Evolutionary conservation across 2,329 filamentous ascomycete genomes (phyloP), one percentile per base, ranked within the genome.

Genomic region (Aureobasidium zeae): DNA sequence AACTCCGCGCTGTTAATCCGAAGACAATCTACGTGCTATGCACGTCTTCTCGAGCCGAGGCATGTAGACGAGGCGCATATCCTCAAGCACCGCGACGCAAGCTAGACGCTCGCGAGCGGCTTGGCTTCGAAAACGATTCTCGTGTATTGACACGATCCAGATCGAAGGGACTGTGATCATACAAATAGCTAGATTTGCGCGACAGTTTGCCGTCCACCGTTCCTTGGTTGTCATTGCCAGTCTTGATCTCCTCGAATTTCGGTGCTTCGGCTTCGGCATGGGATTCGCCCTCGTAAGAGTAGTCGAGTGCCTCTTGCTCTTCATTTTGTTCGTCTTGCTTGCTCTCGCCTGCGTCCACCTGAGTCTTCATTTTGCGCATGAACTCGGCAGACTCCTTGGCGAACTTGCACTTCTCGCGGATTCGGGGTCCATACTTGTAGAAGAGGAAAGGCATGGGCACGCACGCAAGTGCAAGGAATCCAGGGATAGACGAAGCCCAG

Each of bases 361-460:
- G 56, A 15, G 52, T 55, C 15, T 66, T 66, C 42, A 74, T 56
- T 33, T 63, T 63, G 38, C 61, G 59, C 62, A 82, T 68, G 48
- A 82, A 74, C 9, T 67, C 69, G 21, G 79, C 78, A 5, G 81
- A 76, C 60, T 85, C 73, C 8, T 76, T 72, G 5, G 82, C 77
- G 55, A 74, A 87, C 64, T 81, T 79, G 70, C 82, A 86, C 55
- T 70, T 74, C 58, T 71, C 65, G 16, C 83, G 72, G 53, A 88
- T 81, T 20, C 50, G 16, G 5, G 61, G 65, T 28, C 83, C 83
- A 58, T 85, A 86, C 53, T 73, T 78, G 65, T 83, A 84, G 62
- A 89, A 85, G 12, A 89, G 59, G 60, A 83, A 81, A 0, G 84
- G 83, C 55, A 84, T 81, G 0, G 84, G 82, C 13, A 86, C 67